Conservation (phyloP, 352 stramenopile genomes). For the Globisporangium megalacanthum region DNA sequence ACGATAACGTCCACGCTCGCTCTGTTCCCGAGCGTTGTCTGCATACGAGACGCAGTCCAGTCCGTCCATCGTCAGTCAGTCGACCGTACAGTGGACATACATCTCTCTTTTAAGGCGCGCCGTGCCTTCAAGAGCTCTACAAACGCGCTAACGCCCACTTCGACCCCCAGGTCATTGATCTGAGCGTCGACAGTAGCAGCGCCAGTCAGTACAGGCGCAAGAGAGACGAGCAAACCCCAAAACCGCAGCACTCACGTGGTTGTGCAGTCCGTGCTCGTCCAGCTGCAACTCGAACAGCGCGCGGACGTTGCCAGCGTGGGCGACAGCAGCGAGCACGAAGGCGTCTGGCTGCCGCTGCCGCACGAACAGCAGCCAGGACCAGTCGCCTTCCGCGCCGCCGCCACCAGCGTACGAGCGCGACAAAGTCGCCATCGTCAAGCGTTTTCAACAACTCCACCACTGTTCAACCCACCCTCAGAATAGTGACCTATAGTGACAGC, state of each 20-base stretch:
- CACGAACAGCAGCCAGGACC: slow-evolving; percentile 49
- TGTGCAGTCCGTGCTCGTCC: slow-evolving; percentile 3
- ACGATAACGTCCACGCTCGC: slow-evolving; percentile 33
- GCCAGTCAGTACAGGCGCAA: not conserved
- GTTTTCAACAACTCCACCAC: not conserved
- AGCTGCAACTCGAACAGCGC: slow-evolving; percentile 34
- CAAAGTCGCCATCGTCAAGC: not conserved
- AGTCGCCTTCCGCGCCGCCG: slow-evolving; percentile 3
- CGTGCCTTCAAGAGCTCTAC: slow-evolving; percentile 30
- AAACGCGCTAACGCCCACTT: slow-evolving; percentile 33
- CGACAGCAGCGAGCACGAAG: slow-evolving; percentile 34
- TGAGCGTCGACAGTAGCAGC: slow-evolving; percentile 5
- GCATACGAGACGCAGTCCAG: not conserved
- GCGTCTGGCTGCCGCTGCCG: slow-evolving; percentile 12
- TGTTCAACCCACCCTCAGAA: not conserved
- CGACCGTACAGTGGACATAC: not conserved
- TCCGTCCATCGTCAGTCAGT: not conserved
- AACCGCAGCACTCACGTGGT: not conserved
- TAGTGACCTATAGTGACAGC: not conserved
- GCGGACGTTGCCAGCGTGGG: slow-evolving; percentile 2
- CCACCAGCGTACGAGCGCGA: slow-evolving; percentile 35
- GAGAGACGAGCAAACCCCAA: too few relatives aligned
- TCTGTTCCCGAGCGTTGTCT: slow-evolving; percentile 41
- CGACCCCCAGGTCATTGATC: slow-evolving; percentile 55
- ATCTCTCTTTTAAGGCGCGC: not conserved